phyloP scores from a whole-genome alignment of 129 eudicot genomes.

The Chrysanthemum seticuspe region DNA sequence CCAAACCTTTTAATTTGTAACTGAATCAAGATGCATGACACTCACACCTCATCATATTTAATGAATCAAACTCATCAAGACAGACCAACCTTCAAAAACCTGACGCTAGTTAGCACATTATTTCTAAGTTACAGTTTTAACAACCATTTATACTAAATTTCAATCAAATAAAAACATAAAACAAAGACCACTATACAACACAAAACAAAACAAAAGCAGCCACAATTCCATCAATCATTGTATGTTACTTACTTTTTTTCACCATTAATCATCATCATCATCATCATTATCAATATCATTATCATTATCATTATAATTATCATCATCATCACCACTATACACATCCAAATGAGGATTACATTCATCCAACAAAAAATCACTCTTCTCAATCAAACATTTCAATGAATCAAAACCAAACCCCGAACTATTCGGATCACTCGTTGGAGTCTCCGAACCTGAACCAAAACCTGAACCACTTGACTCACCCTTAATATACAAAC shows the following conservation, averaged over 20 bases:
- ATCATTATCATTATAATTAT: background rate
- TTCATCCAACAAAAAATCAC: slow-evolving; percentile 62
- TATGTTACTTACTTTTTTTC: background rate
- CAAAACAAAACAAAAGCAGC: too few species aligned
- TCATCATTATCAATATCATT: background rate
- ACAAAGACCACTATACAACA: too few species aligned
- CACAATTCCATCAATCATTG: background rate
- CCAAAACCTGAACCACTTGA: background rate
- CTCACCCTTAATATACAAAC: slow-evolving; percentile 32
- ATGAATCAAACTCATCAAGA: too few species aligned
- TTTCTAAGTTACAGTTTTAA: too few species aligned
- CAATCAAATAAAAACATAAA: too few species aligned
- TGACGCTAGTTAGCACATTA: too few species aligned
- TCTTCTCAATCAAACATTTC: slow-evolving; percentile 63
- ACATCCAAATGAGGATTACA: slow-evolving; percentile 78
- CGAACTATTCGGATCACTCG: slow-evolving; percentile 52
- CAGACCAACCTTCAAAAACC: too few species aligned
- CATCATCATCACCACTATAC: slow-evolving; percentile 1
- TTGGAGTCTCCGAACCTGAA: slow-evolving; percentile 44
- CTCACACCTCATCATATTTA: too few species aligned
- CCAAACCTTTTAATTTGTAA: too few species aligned
- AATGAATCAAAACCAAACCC: slow-evolving; percentile 48
- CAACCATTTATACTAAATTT: too few species aligned
- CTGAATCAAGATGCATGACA: too few species aligned
- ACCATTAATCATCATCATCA: slow-evolving; percentile 11